These are phyloP conservation scores for Lepraria neglecta DNA, from an alignment of 495 filamentous ascomycete genomes.

Conservation along the genomic window DNA sequence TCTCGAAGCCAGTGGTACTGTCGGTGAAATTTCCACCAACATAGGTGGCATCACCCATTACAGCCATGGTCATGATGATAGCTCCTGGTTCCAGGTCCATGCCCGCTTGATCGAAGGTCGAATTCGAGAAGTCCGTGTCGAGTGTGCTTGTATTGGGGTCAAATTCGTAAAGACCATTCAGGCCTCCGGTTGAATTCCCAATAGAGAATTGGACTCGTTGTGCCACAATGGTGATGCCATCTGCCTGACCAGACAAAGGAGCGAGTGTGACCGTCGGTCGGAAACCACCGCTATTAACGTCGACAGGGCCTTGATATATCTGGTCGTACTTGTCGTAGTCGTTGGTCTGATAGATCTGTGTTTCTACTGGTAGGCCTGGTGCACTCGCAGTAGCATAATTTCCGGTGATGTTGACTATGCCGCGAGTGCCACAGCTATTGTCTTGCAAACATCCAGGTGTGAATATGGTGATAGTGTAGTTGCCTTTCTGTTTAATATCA, in stretches of 20 bases:
- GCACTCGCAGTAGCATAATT: slow-evolving; percentile 49
- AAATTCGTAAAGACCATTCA: slow-evolving; percentile 92
- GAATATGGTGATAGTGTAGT: slow-evolving; percentile 81
- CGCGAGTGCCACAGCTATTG: slow-evolving; percentile 64
- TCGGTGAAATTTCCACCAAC: slow-evolving; percentile 82
- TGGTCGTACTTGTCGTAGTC: slow-evolving; percentile 90
- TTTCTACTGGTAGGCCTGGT: slow-evolving; percentile 36
- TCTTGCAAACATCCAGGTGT: slow-evolving; percentile 87
- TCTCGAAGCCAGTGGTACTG: slow-evolving; percentile 43
- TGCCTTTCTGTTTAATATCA: slow-evolving; percentile 80
- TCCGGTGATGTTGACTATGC: slow-evolving; percentile 72
- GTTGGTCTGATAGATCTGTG: slow-evolving; percentile 76
- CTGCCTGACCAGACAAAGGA: slow-evolving; percentile 57
- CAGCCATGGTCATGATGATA: slow-evolving; percentile 55
- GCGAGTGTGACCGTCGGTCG: slow-evolving; percentile 74
- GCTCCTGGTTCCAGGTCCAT: slow-evolving; percentile 57
- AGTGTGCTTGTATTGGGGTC: slow-evolving; percentile 57
- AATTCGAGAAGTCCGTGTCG: slow-evolving; percentile 60
- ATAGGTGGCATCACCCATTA: slow-evolving; percentile 56
- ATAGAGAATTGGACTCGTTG: slow-evolving; percentile 75
- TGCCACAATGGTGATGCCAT: slow-evolving; percentile 69
- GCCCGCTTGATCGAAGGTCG: slow-evolving; percentile 67
- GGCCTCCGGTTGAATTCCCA: slow-evolving; percentile 57
- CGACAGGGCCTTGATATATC: slow-evolving; percentile 77
- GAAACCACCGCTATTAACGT: slow-evolving; percentile 67